phyloP scores from a whole-genome alignment of 305 asterid species.

The Petunia hybrid region DNA sequence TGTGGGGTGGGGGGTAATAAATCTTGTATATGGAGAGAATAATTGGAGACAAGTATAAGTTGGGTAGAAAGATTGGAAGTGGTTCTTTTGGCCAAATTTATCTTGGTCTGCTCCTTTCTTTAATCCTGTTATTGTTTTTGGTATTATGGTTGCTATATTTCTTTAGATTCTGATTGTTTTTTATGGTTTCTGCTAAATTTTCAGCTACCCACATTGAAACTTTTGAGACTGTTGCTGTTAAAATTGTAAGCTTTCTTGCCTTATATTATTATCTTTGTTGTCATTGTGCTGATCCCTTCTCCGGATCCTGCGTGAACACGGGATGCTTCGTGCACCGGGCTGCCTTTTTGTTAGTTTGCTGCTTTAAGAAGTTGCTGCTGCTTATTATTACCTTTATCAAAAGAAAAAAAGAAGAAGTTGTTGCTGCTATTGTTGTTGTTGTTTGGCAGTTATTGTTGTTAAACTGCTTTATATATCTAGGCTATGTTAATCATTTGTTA shows the following conservation, averaged over 20 bases:
- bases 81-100: slow-evolving; percentile 50
- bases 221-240: slow-evolving; percentile 90
- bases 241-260: slow-evolving; percentile 69
- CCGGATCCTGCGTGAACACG: too few relatives aligned
- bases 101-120: slow-evolving; percentile 35
- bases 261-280: not conserved
- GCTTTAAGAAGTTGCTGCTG: slow-evolving; percentile 5
- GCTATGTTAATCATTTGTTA: too few relatives aligned
- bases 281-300: too few relatives aligned
- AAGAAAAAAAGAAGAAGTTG: too few relatives aligned
- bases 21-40: slow-evolving; percentile 45
- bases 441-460: not conserved
- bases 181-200: slow-evolving; percentile 8
- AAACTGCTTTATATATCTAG: too few relatives aligned
- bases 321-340: too few relatives aligned
- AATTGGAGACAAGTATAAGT: slow-evolving; percentile 47
- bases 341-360: too few relatives aligned
- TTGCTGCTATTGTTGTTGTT: too few relatives aligned
- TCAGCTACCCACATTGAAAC: slow-evolving; percentile 94
- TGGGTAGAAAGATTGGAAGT: slow-evolving; percentile 49
- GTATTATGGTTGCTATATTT: not conserved
- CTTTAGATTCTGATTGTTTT: slow-evolving; percentile 21
- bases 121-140: not conserved
- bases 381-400: too few relatives aligned
- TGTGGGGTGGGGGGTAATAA: not conserved